Evolutionary conservation across 371 early-diverging fungal genomes (phyloP).

Genomic region (Actinomortierella wolfii): DNA sequence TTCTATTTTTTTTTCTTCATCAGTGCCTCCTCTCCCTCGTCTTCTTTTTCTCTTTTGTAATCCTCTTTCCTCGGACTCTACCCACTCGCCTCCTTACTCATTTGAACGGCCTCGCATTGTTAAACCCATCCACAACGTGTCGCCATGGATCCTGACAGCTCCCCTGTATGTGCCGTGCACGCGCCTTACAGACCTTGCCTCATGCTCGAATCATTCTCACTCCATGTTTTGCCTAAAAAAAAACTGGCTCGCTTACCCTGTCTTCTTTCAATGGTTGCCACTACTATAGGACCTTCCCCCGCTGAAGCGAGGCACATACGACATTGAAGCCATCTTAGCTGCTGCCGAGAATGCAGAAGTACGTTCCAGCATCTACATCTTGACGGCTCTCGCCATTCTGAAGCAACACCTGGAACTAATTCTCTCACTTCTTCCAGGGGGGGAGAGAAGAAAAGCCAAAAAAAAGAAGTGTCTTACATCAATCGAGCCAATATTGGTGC

Average conservation of each 20-base stretch:
- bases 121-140: not conserved
- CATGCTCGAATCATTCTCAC: not conserved
- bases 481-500: too few species aligned
- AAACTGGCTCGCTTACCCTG: not conserved
- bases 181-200: not conserved
- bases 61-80: not conserved
- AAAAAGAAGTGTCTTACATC: too few species aligned
- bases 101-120: not conserved
- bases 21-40: not conserved
- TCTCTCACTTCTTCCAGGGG: too few species aligned
- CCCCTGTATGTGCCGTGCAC: constrained; percentile 21
- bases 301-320: constrained; percentile 35
- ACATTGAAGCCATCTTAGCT: constrained; percentile 43
- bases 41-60: not conserved
- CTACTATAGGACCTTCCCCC: constrained; percentile 39
- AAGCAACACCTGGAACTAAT: too few species aligned
- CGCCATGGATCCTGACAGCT: constrained; percentile 38
- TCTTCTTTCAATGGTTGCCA: not conserved
- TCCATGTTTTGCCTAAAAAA: not conserved
- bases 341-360: constrained; percentile 40
- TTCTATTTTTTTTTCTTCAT: not conserved
- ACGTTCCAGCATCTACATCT: too few species aligned
- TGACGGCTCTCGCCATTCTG: too few species aligned
- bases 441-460: too few species aligned
- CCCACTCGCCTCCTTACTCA: not conserved